These are phyloP conservation scores for Bjerkandera adusta DNA, from an alignment of 1,284 basidiomycete genomes.

Conservation along the genomic window DNA sequence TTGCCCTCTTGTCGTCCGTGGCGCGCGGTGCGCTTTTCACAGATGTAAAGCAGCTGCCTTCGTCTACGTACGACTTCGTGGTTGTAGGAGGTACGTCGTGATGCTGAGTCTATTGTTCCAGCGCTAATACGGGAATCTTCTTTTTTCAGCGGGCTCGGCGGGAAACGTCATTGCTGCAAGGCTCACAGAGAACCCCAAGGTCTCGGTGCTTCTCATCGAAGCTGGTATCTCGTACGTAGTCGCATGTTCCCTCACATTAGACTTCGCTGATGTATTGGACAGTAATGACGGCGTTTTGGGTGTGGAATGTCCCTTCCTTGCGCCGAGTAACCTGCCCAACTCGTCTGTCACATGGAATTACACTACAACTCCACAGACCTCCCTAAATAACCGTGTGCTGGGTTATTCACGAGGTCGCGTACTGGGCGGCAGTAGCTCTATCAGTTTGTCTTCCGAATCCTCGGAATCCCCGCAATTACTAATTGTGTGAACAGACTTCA, in stretches of 20 bases:
- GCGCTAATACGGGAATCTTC: not conserved
- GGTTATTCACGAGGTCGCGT: conserved; percentile 11
- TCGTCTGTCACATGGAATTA: conserved; percentile 10
- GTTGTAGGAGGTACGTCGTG: conserved; percentile 11
- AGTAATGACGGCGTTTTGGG: conserved; percentile 7
- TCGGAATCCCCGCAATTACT: too few relatives aligned
- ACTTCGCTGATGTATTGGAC: not conserved
- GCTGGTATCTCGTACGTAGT: conserved; percentile 24
- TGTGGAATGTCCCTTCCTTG: not conserved
- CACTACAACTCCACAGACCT: conserved; percentile 9
- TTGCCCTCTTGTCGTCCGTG: too few relatives aligned
- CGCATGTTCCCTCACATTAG: too few relatives aligned
- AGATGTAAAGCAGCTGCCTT: conserved; percentile 1
- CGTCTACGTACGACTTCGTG: conserved; percentile 11
- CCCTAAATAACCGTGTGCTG: conserved; percentile 6
- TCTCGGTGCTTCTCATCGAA: conserved; percentile 36
- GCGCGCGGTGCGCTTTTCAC: conserved; percentile 1
- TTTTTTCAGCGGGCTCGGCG: conserved; percentile 6
- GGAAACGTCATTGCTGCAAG: conserved; percentile 33
- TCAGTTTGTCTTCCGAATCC: too few relatives aligned
- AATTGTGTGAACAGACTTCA: conserved; percentile 19
- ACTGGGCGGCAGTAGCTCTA: conserved; percentile 14
- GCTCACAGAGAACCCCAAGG: conserved; percentile 21
- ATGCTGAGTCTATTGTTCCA: not conserved
- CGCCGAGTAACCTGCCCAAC: not conserved